Conservation (phyloP, 1,284 basidiomycete genomes). For the Ceratobasidium sp. region DNA sequence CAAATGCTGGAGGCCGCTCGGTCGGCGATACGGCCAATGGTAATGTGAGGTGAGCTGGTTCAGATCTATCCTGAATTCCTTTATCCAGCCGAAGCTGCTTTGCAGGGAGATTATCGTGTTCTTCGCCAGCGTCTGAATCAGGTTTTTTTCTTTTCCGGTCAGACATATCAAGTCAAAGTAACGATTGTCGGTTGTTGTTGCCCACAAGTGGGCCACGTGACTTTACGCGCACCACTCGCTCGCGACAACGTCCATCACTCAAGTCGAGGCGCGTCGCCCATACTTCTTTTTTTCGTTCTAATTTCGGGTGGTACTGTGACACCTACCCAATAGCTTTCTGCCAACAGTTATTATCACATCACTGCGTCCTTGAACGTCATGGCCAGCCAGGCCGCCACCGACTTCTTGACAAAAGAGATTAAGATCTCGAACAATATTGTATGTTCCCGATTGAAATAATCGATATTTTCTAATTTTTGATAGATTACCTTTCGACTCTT, state of each 20-base stretch:
- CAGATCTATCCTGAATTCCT: no score
- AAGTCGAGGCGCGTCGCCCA: not conserved
- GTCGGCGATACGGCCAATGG: constrained; percentile 15
- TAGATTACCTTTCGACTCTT: constrained; percentile 77
- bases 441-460: not conserved
- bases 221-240: not conserved
- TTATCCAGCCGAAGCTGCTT: constrained; percentile 2
- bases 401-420: constrained; percentile 37
- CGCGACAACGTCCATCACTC: not conserved
- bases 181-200: not conserved
- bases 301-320: no score
- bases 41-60: not conserved
- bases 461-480: not conserved
- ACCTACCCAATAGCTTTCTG: not conserved
- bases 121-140: not conserved
- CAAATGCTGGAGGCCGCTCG: constrained; percentile 57
- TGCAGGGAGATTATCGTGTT: not conserved
- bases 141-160: constrained; percentile 16
- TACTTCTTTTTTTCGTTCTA: not conserved
- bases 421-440: constrained; percentile 36
- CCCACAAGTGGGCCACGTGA: not conserved
- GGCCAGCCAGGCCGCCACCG: constrained; percentile 22
- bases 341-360: not conserved
- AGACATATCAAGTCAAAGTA: constrained; percentile 23
- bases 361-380: not conserved